A percentile compares a stretch with the other conserved stretches of the same genome.
These are phyloP conservation scores for Saxophila tyrrhenica DNA, from an alignment of 495 filamentous ascomycete genomes.

Conservation along the genomic window DNA sequence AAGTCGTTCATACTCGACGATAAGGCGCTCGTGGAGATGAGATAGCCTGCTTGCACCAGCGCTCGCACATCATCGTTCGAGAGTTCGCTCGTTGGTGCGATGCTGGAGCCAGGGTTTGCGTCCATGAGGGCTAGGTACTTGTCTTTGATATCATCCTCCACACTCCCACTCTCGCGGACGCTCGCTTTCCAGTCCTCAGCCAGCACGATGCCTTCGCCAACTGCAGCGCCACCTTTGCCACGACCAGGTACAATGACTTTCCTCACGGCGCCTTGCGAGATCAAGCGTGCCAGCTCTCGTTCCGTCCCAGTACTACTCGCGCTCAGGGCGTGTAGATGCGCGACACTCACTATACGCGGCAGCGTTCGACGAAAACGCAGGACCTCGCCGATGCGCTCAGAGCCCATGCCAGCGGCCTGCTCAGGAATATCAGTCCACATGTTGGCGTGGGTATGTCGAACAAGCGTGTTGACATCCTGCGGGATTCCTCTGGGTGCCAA, in stretches of 20 bases:
- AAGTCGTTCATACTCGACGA: constrained; percentile 33
- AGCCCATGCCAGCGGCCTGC: constrained; percentile 57
- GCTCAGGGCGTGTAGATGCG: constrained; percentile 59
- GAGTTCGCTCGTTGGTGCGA: constrained; percentile 39
- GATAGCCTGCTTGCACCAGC: constrained; percentile 60
- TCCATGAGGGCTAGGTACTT: constrained; percentile 46
- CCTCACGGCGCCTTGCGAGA: constrained; percentile 47
- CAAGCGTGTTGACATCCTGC: constrained; percentile 52
- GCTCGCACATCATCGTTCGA: constrained; percentile 41
- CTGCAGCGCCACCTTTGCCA: constrained; percentile 44
- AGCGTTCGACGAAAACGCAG: constrained; percentile 54
- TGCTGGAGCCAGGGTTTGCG: constrained; percentile 42
- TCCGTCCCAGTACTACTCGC: constrained; percentile 59
- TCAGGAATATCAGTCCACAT: constrained; percentile 64
- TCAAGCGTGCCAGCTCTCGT: constrained; percentile 57
- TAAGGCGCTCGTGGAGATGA: constrained; percentile 30
- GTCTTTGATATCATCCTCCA: constrained; percentile 40
- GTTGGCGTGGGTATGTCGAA: constrained; percentile 45
- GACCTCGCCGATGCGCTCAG: constrained; percentile 56
- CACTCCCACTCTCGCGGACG: constrained; percentile 30
- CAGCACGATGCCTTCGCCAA: constrained; percentile 64
- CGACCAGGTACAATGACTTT: constrained; percentile 57
- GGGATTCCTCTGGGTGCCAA: constrained; percentile 43
- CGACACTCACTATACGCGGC: constrained; percentile 58
- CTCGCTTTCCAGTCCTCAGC: constrained; percentile 49